These are phyloP conservation scores for Plasmodium falciparum DNA, from an alignment of 169 alveolate species.

Conservation along the genomic window DNA sequence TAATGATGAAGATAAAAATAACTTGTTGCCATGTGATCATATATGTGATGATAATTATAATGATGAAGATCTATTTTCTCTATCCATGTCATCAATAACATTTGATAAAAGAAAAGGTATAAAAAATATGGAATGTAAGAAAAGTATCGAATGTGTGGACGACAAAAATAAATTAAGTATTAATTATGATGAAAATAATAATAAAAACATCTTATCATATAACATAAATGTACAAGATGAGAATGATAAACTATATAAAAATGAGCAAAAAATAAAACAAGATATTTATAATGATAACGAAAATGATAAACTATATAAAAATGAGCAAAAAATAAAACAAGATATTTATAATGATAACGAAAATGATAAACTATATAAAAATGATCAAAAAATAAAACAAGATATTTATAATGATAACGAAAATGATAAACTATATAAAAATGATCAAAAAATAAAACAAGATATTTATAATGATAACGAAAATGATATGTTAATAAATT, in stretches of 20 bases:
- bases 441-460: neutral
- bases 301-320: neutral
- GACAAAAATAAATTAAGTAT: neutral
- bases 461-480: neutral
- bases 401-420: neutral
- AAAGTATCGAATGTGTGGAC: neutral
- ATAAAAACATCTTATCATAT: neutral
- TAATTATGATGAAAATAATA: neutral
- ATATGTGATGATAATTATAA: neutral
- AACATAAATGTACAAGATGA: neutral
- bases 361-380: neutral
- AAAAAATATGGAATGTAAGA: neutral
- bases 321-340: neutral
- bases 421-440: neutral
- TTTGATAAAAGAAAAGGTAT: constrained; percentile 1
- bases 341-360: neutral
- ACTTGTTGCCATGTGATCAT: no score
- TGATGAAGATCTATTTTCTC: constrained; percentile 24
- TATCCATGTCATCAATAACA: constrained; percentile 22
- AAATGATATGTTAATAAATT: neutral
- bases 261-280: neutral
- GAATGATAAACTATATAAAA: neutral
- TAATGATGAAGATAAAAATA: no score
- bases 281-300: neutral
- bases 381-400: neutral